phyloP scores from a whole-genome alignment of 2,329 filamentous ascomycete genomes.

The Phialophora tarda region DNA sequence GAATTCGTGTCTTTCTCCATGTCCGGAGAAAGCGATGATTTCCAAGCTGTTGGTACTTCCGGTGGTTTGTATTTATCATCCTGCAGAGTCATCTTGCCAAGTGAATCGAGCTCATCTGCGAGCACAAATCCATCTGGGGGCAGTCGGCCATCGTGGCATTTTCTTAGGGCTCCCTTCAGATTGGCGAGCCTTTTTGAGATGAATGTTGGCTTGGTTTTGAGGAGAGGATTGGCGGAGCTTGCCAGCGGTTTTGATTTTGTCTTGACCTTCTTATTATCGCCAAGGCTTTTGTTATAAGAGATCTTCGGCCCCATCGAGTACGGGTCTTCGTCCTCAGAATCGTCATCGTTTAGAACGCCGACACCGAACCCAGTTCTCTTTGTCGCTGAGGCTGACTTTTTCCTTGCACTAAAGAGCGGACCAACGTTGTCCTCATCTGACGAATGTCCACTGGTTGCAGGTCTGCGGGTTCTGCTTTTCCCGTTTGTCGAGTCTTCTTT shows the following conservation, averaged over 20 bases:
- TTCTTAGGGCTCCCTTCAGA: conserved; percentile 59
- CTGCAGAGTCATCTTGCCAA: conserved; percentile 53
- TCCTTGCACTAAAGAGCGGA: conserved; percentile 41
- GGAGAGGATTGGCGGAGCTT: conserved; percentile 65
- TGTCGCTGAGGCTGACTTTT: conserved; percentile 57
- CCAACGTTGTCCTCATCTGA: conserved; percentile 41
- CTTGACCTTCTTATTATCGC: conserved; percentile 80
- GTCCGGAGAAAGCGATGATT: conserved; percentile 58
- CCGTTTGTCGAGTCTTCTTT: background rate
- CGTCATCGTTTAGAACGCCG: conserved; percentile 87
- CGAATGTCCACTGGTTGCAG: background rate
- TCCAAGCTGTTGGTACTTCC: conserved; percentile 67
- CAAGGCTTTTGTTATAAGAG: conserved; percentile 81
- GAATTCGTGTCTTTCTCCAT: conserved; percentile 7
- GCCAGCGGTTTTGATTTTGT: conserved; percentile 59
- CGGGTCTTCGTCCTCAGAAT: conserved; percentile 92
- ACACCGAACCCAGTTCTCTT: conserved; percentile 77
- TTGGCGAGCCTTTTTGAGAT: conserved; percentile 67
- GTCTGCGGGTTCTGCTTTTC: background rate
- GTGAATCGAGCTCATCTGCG: conserved; percentile 58
- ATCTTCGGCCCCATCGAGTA: conserved; percentile 92
- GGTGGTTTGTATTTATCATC: conserved; percentile 54
- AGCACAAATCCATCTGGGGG: conserved; percentile 60
- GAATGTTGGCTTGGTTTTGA: conserved; percentile 74
- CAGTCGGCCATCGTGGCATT: conserved; percentile 78